Evolutionary conservation across 2,329 filamentous ascomycete species (phyloP).

Genomic region (Aspergillus unguis): DNA sequence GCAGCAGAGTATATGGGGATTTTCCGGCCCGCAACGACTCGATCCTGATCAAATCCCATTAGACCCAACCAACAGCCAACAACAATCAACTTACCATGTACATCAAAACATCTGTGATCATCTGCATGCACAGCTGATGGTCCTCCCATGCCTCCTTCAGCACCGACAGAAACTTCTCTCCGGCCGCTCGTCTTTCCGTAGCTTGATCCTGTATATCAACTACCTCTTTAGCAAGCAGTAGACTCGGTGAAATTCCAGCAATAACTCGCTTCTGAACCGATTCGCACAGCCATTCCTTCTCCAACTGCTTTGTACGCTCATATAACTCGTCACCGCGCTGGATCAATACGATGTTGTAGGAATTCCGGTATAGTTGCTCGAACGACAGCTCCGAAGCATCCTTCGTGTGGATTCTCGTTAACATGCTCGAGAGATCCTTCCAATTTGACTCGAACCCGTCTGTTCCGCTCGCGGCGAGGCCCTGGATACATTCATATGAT

Average conservation of each 20-base stretch:
- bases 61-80: constrained; percentile 1
- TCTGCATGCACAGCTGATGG: constrained; percentile 89
- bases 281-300: constrained; percentile 73
- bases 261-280: constrained; percentile 70
- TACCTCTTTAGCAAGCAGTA: constrained; percentile 55
- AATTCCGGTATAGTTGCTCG: constrained; percentile 89
- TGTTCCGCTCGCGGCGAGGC: constrained; percentile 53
- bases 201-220: constrained; percentile 55
- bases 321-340: constrained; percentile 83
- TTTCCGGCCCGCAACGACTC: constrained; percentile 68
- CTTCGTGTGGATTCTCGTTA: constrained; percentile 85
- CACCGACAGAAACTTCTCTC: constrained; percentile 76
- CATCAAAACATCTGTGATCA: constrained; percentile 96
- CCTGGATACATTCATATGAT: constrained; percentile 41
- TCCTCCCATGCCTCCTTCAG: constrained; percentile 80
- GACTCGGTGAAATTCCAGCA: constrained; percentile 65
- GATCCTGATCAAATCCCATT: constrained; percentile 55
- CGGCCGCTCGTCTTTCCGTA: constrained; percentile 73
- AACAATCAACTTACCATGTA: constrained; percentile 65
- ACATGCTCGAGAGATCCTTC: constrained; percentile 70
- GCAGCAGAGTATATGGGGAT: constrained; percentile 79
- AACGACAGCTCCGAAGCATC: constrained; percentile 89
- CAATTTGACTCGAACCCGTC: constrained; percentile 85
- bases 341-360: constrained; percentile 88
- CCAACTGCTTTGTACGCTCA: constrained; percentile 72